Base-by-base conservation (phyloP, 2,329 filamentous ascomycete species). In the Penicillium sp. region DNA sequence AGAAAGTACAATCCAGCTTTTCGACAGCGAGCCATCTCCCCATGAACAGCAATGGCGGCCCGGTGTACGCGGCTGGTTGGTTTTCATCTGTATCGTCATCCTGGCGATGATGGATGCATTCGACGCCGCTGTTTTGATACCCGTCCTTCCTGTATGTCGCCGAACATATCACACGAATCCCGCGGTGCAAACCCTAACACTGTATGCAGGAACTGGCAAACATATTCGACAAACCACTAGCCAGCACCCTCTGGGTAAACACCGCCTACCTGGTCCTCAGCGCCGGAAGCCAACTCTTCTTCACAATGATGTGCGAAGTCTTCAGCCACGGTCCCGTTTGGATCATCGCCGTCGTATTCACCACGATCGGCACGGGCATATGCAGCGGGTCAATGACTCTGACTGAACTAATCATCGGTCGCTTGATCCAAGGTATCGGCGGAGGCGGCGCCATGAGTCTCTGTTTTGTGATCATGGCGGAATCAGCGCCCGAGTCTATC, bases 71-170 rank as follows among this genome's bases (percentile, higher is more conserved):
- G 71, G 78, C 55, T 74, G 67, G 63, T 60, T 74, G 16, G 65
- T 77, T 24, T 68, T 78, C 55, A 57, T 69, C 24, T 74, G 70
- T 10, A 64, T 79, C 25, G 68, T 72, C 22, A 55, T 78, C 27
- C 63, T 78, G 36, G 74, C 76, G 5, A 70, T 79, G 58, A 75
- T 79, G 69, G 78, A 80, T 36, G 72, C 74, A 3, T 71, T 80
- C 35, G 76, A 81, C 58, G 72, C 74, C 10, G 78, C 77, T 0
- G 73, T 79, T 28, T 62, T 80, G 38, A 75, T 77, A 6, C 68
- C 76, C 7, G 67, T 74, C 0, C 56, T 80, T 33, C 74, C 78
- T 13, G 75, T 77, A 64, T 44, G 68, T 63, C 41, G 35, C 20
- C 35, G 7, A 11, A 9, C 20, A 18, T 18, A 20, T 4, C 18